A percentile compares a stretch with the other conserved stretches of the same genome.
phyloP scores from a whole-genome alignment of 2,329 filamentous ascomycete species.

The Dothistroma pini region DNA sequence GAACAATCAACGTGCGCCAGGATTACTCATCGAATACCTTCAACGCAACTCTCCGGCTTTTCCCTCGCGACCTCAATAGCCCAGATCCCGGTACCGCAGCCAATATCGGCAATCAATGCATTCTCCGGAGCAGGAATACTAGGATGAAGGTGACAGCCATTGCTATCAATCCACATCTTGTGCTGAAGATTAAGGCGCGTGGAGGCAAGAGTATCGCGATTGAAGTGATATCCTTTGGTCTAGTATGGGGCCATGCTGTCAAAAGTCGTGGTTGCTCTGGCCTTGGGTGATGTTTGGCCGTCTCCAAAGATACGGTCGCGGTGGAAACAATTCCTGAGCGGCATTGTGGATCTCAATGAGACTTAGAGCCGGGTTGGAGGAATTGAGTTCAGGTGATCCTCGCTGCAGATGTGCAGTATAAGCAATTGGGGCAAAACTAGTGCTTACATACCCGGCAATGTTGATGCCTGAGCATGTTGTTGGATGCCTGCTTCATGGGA shows the following conservation, averaged over 20 bases:
- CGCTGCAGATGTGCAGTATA: not conserved
- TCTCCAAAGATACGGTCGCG: conserved; percentile 8
- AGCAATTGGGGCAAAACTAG: not conserved
- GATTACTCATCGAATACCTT: conserved; percentile 8
- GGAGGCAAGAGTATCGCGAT: conserved; percentile 18
- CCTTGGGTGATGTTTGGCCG: conserved; percentile 5
- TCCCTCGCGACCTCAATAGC: conserved; percentile 6
- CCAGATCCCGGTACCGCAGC: conserved; percentile 24
- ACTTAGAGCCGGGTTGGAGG: not conserved
- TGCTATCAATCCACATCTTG: conserved; percentile 30
- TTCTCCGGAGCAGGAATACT: conserved; percentile 16
- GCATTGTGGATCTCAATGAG: not conserved
- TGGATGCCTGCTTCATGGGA: not conserved
- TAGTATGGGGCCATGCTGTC: not conserved
- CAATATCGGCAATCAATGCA: conserved; percentile 20
- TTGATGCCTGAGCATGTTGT: not conserved
- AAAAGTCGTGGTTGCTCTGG: not conserved
- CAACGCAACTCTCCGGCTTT: not conserved
- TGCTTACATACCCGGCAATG: not conserved
- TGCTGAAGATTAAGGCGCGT: conserved; percentile 32
- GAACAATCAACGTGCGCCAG: not conserved
- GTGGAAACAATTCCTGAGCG: not conserved
- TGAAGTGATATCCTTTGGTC: conserved; percentile 13
- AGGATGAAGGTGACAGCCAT: conserved; percentile 31
- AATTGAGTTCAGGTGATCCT: not conserved